Evolutionary conservation across 2,329 filamentous ascomycete species (phyloP).

Genomic region (Beauveria rudraprayagi): DNA sequence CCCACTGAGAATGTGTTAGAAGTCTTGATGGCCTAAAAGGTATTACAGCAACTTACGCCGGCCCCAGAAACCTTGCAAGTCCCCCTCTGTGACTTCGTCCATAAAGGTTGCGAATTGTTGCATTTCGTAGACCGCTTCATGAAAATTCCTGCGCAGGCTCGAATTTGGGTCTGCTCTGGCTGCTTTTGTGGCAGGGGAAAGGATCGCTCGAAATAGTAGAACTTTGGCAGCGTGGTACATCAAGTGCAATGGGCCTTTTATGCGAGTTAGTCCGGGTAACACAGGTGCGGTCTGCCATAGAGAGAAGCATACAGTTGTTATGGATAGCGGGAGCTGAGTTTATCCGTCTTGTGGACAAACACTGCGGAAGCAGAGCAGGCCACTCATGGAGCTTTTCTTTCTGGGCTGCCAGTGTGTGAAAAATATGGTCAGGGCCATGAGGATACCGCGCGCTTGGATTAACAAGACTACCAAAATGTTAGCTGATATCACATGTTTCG

Average conservation of each 20-base stretch:
- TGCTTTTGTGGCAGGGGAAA: constrained; percentile 35
- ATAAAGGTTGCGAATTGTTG: constrained; percentile 32
- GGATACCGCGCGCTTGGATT: constrained; percentile 13
- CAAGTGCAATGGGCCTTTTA: constrained; percentile 30
- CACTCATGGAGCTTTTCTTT: constrained; percentile 27
- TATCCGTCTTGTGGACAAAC: constrained; percentile 21
- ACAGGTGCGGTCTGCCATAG: not conserved
- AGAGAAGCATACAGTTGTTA: constrained; percentile 18
- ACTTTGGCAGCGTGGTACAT: constrained; percentile 34
- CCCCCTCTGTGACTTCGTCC: constrained; percentile 24
- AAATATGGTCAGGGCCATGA: constrained; percentile 15
- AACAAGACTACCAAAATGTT: constrained; percentile 19
- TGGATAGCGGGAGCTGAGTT: constrained; percentile 12
- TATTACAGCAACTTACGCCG: constrained; percentile 27
- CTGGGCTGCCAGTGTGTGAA: constrained; percentile 19
- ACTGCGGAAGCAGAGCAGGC: constrained; percentile 28
- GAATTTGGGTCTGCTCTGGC: constrained; percentile 30
- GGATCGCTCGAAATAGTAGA: constrained; percentile 35
- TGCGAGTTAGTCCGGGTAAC: not conserved
- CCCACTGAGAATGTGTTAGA: constrained; percentile 11
- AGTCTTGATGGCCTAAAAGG: not conserved
- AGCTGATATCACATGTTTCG: not conserved
- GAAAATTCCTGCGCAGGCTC: constrained; percentile 28
- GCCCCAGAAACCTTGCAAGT: constrained; percentile 36
- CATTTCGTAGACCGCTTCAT: constrained; percentile 27